A percentile compares a stretch with the other conserved stretches of the same genome.
Conservation (phyloP, 345 rosid species). For the Euphorbia pulcherrima region DNA sequence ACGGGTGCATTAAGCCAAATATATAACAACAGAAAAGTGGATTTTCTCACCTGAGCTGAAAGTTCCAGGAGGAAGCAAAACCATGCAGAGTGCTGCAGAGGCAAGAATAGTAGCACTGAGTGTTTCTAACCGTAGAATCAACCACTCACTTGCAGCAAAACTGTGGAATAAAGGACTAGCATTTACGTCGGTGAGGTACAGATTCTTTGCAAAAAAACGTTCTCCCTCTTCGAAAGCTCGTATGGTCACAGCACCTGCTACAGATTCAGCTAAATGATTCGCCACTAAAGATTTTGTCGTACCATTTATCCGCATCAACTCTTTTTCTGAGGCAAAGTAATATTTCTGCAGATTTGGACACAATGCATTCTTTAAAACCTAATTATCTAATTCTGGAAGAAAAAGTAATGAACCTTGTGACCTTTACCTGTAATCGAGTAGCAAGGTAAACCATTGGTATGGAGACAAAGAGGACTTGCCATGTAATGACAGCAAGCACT, state of each 20-base stretch:
- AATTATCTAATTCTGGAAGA: too few species aligned
- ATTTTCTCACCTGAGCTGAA: constrained; percentile 68
- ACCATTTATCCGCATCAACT: constrained; percentile 86
- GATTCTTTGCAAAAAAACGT: constrained; percentile 68
- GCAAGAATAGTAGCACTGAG: constrained; percentile 70
- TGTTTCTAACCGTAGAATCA: constrained; percentile 81
- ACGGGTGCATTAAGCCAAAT: too few species aligned
- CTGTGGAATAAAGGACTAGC: constrained; percentile 91
- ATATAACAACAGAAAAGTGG: neutral
- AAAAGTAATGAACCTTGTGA: neutral
- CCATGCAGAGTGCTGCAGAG: constrained; percentile 87
- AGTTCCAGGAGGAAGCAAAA: constrained; percentile 85
- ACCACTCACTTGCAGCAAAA: constrained; percentile 90
- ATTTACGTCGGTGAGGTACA: constrained; percentile 63
- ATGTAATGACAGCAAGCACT: constrained; percentile 72
- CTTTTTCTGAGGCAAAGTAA: constrained; percentile 78
- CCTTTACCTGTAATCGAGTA: constrained; percentile 71
- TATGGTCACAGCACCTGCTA: constrained; percentile 82
- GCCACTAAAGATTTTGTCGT: constrained; percentile 87
- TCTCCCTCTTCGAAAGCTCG: constrained; percentile 89
- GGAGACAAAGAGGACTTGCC: constrained; percentile 86
- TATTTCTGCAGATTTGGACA: constrained; percentile 47
- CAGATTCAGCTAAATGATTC: constrained; percentile 89
- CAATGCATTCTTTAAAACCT: neutral
- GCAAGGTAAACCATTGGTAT: constrained; percentile 65